Evolutionary conservation across 2,329 filamentous ascomycete genomes (phyloP).

Genomic region (Triangularia verruculosa): DNA sequence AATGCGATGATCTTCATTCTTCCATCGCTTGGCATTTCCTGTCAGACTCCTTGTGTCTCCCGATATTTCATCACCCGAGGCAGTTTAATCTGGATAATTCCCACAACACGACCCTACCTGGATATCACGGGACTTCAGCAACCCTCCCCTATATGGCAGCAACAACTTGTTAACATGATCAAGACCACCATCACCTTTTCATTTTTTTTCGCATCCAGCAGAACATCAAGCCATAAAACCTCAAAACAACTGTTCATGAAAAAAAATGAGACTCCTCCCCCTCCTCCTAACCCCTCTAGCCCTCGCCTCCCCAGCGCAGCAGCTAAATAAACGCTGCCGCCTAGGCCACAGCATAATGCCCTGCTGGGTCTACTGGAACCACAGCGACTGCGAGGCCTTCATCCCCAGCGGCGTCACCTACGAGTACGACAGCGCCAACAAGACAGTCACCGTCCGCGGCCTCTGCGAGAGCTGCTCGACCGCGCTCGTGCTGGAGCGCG

Average conservation of each 20-base stretch:
- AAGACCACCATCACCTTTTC: background rate
- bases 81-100: background rate
- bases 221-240: background rate
- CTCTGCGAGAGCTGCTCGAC: conserved; percentile 4
- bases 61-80: background rate
- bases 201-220: background rate
- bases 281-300: background rate
- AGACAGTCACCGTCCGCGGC: background rate
- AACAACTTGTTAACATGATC: no score
- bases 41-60: background rate
- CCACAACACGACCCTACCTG: background rate
- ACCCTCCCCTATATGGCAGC: background rate
- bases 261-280: background rate
- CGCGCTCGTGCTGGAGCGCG: background rate
- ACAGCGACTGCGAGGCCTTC: conserved; percentile 4
- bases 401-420: background rate
- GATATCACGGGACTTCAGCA: background rate
- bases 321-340: background rate
- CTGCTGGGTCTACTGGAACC: background rate
- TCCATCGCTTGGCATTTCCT: background rate
- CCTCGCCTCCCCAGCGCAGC: background rate
- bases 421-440: background rate
- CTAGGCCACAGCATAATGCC: background rate
- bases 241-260: background rate
- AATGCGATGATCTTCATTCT: background rate